Evolutionary conservation across 768 basidiomycete genomes (phyloP).

Genomic region (Boletus bicolor): DNA sequence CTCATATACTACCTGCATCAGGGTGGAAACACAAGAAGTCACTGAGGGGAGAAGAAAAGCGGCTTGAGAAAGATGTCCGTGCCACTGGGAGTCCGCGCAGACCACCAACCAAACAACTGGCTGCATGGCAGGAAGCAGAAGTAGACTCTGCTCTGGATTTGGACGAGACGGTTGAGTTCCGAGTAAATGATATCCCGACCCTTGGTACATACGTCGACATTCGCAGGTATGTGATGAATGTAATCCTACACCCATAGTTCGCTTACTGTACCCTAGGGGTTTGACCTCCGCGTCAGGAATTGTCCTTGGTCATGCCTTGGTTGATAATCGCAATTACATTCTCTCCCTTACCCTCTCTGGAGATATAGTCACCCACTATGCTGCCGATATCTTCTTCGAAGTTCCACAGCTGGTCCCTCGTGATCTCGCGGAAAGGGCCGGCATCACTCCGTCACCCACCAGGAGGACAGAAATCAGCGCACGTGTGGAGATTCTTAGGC

Average conservation of each 20-base stretch:
- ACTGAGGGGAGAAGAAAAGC: conserved; percentile 40
- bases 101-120: conserved; percentile 25
- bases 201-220: conserved; percentile 54
- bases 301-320: conserved; percentile 29
- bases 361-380: conserved; percentile 47
- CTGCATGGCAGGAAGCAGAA: conserved; percentile 25
- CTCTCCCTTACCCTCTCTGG: conserved; percentile 40
- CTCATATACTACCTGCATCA: conserved; percentile 16
- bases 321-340: conserved; percentile 29
- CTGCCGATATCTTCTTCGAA: conserved; percentile 55
- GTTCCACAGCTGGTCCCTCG: conserved; percentile 54
- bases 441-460: conserved; percentile 28
- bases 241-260: neutral
- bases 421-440: conserved; percentile 50
- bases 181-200: conserved; percentile 19
- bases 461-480: conserved; percentile 47
- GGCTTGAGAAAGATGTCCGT: conserved; percentile 28
- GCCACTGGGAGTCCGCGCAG: conserved; percentile 6
- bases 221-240: conserved; percentile 39
- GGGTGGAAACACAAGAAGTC: conserved; percentile 39
- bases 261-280: conserved; percentile 20
- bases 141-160: conserved; percentile 8
- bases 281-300: conserved; percentile 24
- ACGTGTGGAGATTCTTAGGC: conserved; percentile 60
- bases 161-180: conserved; percentile 13